Evolutionary conservation across 768 basidiomycete species (phyloP).

Genomic region (Dioszegia hungarica): DNA sequence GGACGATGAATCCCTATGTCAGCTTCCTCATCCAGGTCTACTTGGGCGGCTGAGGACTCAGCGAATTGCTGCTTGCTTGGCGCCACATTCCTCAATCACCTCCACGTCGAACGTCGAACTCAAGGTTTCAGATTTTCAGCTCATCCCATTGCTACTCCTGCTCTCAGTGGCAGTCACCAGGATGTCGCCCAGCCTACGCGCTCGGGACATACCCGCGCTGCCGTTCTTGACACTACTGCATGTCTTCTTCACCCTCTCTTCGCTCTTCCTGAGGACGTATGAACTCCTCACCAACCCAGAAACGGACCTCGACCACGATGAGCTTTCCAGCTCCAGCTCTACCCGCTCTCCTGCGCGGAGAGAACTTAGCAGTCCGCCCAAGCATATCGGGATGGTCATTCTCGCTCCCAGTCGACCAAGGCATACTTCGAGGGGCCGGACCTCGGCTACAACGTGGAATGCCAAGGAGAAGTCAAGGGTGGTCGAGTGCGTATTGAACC

Average conservation of each 20-base stretch:
- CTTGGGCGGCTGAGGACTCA: too few species aligned
- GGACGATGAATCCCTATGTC: too few species aligned
- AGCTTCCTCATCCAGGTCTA: too few species aligned
- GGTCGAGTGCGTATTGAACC: slow-evolving; percentile 10
- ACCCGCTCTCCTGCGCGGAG: neutral
- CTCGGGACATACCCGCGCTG: slow-evolving; percentile 6
- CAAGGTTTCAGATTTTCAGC: too few species aligned
- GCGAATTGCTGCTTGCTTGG: neutral
- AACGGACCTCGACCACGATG: neutral
- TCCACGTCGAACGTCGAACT: neutral
- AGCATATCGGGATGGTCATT: slow-evolving; percentile 16
- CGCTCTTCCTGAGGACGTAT: slow-evolving; percentile 14
- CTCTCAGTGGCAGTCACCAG: too few species aligned
- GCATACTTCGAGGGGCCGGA: neutral
- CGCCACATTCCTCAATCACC: neutral
- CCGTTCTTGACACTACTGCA: slow-evolving; percentile 16
- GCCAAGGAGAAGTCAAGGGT: neutral
- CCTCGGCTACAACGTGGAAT: neutral
- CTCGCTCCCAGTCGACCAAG: neutral
- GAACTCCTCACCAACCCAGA: slow-evolving; percentile 6
- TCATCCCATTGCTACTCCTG: too few species aligned
- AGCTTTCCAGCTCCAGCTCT: neutral
- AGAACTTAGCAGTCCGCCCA: neutral
- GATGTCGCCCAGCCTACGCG: neutral
- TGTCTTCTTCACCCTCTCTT: slow-evolving; percentile 13